Conservation (phyloP, 305 asterid genomes). For the Solanum hybrid region DNA sequence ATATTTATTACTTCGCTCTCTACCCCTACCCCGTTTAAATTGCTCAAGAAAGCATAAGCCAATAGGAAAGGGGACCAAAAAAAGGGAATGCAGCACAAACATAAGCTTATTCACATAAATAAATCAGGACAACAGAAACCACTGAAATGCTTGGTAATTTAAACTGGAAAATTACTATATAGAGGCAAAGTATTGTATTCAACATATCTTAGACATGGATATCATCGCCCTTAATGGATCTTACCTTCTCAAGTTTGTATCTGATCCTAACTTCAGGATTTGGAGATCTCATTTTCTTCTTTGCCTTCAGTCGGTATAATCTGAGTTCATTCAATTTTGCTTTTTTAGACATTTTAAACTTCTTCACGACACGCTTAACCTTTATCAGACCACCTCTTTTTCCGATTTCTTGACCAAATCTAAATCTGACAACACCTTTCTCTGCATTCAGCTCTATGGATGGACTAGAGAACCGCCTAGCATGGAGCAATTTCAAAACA, state of each 20-base stretch:
- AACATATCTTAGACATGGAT: not conserved
- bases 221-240: not conserved
- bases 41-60: not conserved
- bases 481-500: constrained; percentile 23
- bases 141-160: not conserved
- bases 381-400: constrained; percentile 25
- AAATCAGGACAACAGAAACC: not conserved
- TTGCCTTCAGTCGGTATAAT: constrained; percentile 79
- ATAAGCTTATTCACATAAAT: not conserved
- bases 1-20: not conserved
- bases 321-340: constrained; percentile 74
- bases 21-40: not conserved
- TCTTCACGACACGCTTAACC: constrained; percentile 18
- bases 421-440: constrained; percentile 57
- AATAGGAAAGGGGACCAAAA: not conserved
- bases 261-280: constrained; percentile 89
- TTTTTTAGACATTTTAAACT: constrained; percentile 48
- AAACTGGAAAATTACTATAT: not conserved
- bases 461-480: constrained; percentile 30
- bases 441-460: constrained; percentile 56
- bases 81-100: not conserved
- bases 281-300: constrained; percentile 87
- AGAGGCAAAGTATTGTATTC: not conserved
- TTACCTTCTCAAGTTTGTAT: constrained; percentile 88
- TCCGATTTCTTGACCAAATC: constrained; percentile 27